Conservation (phyloP, 2,329 filamentous ascomycete genomes). For the Salinomyces thailandicus region DNA sequence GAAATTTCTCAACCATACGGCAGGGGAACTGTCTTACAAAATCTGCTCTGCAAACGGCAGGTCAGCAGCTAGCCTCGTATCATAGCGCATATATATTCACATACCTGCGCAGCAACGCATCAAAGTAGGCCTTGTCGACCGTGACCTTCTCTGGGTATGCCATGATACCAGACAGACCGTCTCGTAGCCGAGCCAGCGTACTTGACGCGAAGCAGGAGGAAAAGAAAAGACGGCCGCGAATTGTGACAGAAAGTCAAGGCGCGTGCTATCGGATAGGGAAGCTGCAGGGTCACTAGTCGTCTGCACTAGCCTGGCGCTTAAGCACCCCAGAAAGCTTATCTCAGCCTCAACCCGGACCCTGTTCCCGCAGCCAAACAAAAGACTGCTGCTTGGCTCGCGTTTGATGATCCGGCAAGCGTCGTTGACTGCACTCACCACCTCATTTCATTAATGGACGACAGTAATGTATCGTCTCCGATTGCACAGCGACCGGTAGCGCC, state of each 20-base stretch:
- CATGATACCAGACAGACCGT: constrained; percentile 25
- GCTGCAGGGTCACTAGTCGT: too few relatives aligned
- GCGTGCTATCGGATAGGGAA: too few relatives aligned
- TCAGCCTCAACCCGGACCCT: too few relatives aligned
- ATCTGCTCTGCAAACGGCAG: constrained; percentile 18
- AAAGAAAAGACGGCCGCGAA: not conserved
- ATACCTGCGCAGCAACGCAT: constrained; percentile 53
- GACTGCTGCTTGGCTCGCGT: too few relatives aligned
- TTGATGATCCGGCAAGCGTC: too few relatives aligned
- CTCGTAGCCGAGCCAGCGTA: too few relatives aligned
- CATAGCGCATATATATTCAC: constrained; percentile 21
- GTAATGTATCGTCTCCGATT: constrained; percentile 19
- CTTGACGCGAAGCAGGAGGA: not conserved
- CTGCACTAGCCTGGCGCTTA: too few relatives aligned
- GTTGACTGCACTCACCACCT: too few relatives aligned
- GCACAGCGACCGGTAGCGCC: not conserved
- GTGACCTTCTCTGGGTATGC: constrained; percentile 38
- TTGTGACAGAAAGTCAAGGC: too few relatives aligned
- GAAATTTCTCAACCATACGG: too few relatives aligned
- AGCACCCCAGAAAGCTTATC: too few relatives aligned
- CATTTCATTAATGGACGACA: constrained; percentile 20
- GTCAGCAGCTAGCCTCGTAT: constrained; percentile 7
- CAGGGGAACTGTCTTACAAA: constrained; percentile 21
- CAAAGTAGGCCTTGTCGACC: constrained; percentile 50
- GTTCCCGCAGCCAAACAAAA: too few relatives aligned